A percentile compares a stretch with the other conserved stretches of the same genome.
These are phyloP conservation scores for Pichia californica DNA, from an alignment of 805 yeast genomes.

Conservation along the genomic window DNA sequence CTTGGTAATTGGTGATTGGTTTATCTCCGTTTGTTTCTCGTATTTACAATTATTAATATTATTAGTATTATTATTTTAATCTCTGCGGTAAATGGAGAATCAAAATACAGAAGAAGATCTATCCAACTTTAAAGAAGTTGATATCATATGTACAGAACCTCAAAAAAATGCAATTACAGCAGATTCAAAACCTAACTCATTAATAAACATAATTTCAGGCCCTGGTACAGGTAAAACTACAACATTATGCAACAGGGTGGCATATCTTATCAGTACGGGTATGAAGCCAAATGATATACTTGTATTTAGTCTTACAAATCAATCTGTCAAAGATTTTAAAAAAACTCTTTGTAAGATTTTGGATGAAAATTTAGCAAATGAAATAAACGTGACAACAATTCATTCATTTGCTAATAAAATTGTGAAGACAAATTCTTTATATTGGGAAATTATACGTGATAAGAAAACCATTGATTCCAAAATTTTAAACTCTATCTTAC, in stretches of 20 bases:
- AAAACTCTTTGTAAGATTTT: conserved; percentile 27
- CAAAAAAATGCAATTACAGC: conserved; percentile 41
- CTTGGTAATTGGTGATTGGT: no score
- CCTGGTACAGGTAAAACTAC: conserved; percentile 73
- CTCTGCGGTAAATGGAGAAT: no score
- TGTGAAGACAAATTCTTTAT: conserved; percentile 32
- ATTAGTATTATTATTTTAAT: no score
- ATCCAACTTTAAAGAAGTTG: conserved; percentile 9
- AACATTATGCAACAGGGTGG: conserved; percentile 50
- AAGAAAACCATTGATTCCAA: conserved; percentile 12
- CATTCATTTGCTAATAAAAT: conserved; percentile 55
- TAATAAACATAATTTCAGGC: conserved; percentile 55
- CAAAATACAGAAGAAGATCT: no score
- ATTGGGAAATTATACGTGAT: conserved; percentile 46
- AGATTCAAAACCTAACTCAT: conserved; percentile 33
- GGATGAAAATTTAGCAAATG: conserved; percentile 28
- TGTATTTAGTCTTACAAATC: conserved; percentile 61
- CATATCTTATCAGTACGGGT: conserved; percentile 34
- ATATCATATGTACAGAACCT: conserved; percentile 32
- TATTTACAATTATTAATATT: no score
- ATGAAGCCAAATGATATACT: conserved; percentile 47
- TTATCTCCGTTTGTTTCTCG: no score
- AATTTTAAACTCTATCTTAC: conserved; percentile 5
- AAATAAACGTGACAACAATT: conserved; percentile 48
- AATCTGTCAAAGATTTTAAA: conserved; percentile 49